Evolutionary conservation across 495 filamentous ascomycete genomes (phyloP), one percentile per base, ranked within the genome.

Genomic region (Penicillium lividum): DNA sequence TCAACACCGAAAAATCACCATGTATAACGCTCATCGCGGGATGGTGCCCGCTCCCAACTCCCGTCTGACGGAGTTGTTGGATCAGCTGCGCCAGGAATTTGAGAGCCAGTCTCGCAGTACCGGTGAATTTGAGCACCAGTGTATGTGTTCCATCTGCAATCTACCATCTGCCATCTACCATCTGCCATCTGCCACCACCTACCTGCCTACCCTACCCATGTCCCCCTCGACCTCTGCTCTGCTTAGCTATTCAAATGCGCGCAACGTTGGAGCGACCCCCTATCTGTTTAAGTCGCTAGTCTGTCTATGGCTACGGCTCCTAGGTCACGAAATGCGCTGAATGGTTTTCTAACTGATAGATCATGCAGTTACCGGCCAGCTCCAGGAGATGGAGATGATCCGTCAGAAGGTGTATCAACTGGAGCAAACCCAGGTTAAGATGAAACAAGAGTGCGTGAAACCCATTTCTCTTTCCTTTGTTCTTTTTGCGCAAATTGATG

Each of bases 351-450:
- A 62, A 67, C 61, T 63, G 67, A 68, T 60, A 70, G 67, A 70
- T 64, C 57, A 50, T 57, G 53, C 66, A 98, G 93, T 97, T 63
- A 84, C 88, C 44, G 80, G 83, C 31, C 94, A 98, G 68, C 85
- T 96, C 55, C 83, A 93, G 51, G 94, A 98, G 71, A 92, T 98
- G 83, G 89, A 96, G 62, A 80, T 95, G 69, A 90, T 98, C 47
- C 84, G 92, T 53, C 86, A 92, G 69, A 95, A 93, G 70, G 89
- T 98, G 52, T 96, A 88, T 67, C 82, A 89, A 58, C 82, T 98
- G 63, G 93, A 98, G 73, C 90, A 94, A 66, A 81, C 86, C 22
- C 94, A 98, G 68, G 77, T 89, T 38, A 80, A 82, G 18, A 87
- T 97, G 70, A 98, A 97, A 78, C 78, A 84, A 70, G 96, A 96